Conservation (phyloP, 2,329 filamentous ascomycete genomes). For the Arthroderma sp. region DNA sequence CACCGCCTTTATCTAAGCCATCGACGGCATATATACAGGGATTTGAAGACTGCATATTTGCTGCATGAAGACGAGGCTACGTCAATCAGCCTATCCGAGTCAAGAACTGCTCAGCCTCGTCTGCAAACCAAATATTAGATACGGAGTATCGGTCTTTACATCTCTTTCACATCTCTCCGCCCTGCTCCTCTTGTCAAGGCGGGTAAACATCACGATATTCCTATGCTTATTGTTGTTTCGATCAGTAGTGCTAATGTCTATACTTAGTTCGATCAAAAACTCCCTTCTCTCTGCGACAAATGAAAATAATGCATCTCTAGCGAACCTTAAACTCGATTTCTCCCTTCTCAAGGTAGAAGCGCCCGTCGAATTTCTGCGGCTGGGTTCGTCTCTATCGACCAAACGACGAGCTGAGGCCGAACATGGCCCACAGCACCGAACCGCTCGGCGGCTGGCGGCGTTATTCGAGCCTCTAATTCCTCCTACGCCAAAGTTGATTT, state of each 20-base stretch:
- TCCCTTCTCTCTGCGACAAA: conserved; percentile 9
- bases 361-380: conserved; percentile 25
- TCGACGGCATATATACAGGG: not conserved
- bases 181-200: too few relatives aligned
- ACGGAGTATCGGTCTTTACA: too few relatives aligned
- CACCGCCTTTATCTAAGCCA: too few relatives aligned
- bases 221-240: not conserved
- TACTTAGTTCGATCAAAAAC: not conserved
- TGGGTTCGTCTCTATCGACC: conserved; percentile 23
- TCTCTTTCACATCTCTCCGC: too few relatives aligned
- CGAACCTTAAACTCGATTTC: conserved; percentile 34
- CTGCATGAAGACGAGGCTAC: not conserved
- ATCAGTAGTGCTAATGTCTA: not conserved
- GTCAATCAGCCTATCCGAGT: not conserved
- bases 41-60: not conserved
- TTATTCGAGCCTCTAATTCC: conserved; percentile 29
- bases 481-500: conserved; percentile 22
- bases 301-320: conserved; percentile 14
- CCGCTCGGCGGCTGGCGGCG: conserved; percentile 29
- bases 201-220: not conserved
- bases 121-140: too few relatives aligned
- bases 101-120: not conserved
- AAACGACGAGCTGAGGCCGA: conserved; percentile 28
- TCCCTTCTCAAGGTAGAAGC: conserved; percentile 31
- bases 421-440: conserved; percentile 25